Conservation (phyloP, 768 basidiomycete species). For the Hemileccinum impolitum region DNA sequence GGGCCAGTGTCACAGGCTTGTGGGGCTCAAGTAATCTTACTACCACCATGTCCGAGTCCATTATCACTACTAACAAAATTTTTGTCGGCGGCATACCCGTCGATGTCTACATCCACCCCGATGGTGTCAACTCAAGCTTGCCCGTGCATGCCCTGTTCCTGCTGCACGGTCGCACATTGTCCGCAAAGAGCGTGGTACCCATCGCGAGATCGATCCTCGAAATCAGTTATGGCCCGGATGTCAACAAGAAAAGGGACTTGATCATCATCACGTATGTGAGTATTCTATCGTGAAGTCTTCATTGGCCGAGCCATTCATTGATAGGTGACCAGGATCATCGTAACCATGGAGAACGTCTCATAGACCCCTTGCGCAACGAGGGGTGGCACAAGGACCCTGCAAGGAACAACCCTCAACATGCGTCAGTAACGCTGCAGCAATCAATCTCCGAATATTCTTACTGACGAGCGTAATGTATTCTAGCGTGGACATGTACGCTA, state of each 20-base stretch:
- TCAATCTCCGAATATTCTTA: neutral
- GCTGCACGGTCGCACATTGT: slow-evolving; percentile 24
- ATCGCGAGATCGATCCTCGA: slow-evolving; percentile 24
- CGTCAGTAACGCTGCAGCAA: slow-evolving; percentile 17
- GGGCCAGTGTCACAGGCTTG: too few species aligned
- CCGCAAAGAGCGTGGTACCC: slow-evolving; percentile 12
- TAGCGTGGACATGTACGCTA: slow-evolving; percentile 32
- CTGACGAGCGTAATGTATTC: slow-evolving; percentile 4
- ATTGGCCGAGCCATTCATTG: neutral
- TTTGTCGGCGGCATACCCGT: slow-evolving; percentile 27
- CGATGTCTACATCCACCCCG: slow-evolving; percentile 24
- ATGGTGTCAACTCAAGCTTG: slow-evolving; percentile 10
- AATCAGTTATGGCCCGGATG: slow-evolving; percentile 8
- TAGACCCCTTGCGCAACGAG: slow-evolving; percentile 24
- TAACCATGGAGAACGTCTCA: slow-evolving; percentile 28
- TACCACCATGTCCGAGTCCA: slow-evolving; percentile 17
- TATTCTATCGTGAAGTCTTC: neutral
- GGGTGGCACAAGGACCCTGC: slow-evolving; percentile 23
- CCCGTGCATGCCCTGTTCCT: slow-evolving; percentile 29
- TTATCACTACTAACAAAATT: slow-evolving; percentile 7
- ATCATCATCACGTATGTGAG: slow-evolving; percentile 28
- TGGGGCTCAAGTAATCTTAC: neutral
- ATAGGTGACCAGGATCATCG: slow-evolving; percentile 26
- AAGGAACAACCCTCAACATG: slow-evolving; percentile 24
- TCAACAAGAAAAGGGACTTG: slow-evolving; percentile 22